Evolutionary conservation across 2,329 filamentous ascomycete genomes (phyloP), one percentile per base, ranked within the genome.

Genomic region (Aspergillus versicolor): DNA sequence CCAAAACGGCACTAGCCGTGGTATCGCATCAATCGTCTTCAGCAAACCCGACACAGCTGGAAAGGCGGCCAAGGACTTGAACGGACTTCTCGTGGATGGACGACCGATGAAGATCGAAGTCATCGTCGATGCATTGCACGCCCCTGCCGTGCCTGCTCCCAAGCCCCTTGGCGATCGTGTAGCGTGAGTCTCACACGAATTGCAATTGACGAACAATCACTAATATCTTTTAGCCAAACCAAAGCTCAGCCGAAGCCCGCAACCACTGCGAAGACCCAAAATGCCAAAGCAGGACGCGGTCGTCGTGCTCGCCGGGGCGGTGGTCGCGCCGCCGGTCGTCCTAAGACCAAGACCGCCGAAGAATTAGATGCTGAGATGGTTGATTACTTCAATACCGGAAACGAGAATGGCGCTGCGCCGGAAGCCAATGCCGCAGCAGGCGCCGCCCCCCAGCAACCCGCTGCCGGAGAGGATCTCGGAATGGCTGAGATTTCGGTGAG

Each of bases 291-390:
- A 24, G 50, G 50, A 50, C 50, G 51, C 24, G 34, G 43, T n/a
- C 80, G 78, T 27, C 30, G 55, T 61, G 12, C 34, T 37, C 79
- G 76, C 44, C 79, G 78, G 58, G 80, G 82, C 56, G 80, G 80
- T 61, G 80, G 76, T 52, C 86, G 87, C 27, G 27, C 27, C 65
- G 80, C 82, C 63, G 88, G 67, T 82, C 88, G 65, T 78, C 87
- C 69, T 81, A 95, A 86, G 77, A 78, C 82, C 80, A 97, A 97
- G 89, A 96, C 92, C 0, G 87, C 89, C 1, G 93, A 96, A 73
- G 92, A 99, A 79, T 86, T 99, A 24, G 94, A 99, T 74, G 92
- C 91, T 4, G 94, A 99, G 75, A 99, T 99, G 94, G 88, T 86
- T 19, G 94, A 97, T 75, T 99, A 99, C 80, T 97, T 95, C 21